Evolutionary conservation across 306 rosid genomes (phyloP).

Genomic region (Vigna hirtella): DNA sequence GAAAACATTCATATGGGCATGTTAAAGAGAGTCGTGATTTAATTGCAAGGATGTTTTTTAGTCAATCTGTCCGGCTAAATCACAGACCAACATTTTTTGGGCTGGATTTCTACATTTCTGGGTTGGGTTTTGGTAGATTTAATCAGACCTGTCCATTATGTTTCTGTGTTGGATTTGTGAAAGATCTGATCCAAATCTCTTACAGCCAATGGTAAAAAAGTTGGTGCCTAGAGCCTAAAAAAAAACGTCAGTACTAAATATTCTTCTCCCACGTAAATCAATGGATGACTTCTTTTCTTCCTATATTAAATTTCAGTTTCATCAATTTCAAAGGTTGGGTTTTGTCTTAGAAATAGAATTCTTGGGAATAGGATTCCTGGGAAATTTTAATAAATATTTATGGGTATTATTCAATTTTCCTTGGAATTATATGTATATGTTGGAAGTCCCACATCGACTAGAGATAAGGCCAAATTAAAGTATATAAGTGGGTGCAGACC

Average conservation of each 20-base stretch:
- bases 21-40: conserved; percentile 6
- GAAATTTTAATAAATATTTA: neutral
- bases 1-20: conserved; percentile 20
- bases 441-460: too few relatives aligned
- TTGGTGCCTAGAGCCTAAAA: neutral
- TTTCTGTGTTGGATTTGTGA: conserved; percentile 24
- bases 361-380: neutral
- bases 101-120: conserved; percentile 22
- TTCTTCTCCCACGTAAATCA: conserved; percentile 3
- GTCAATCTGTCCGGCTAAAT: neutral
- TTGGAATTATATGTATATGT: too few relatives aligned
- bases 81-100: neutral
- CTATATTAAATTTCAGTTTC: neutral
- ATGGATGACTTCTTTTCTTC: neutral
- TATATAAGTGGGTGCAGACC: too few relatives aligned
- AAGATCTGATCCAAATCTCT: neutral
- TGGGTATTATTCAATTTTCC: neutral
- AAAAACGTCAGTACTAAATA: conserved; percentile 10
- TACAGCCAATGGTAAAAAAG: neutral
- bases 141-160: neutral
- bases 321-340: conserved; percentile 21
- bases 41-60: conserved; percentile 25
- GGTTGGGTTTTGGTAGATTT: conserved; percentile 22
- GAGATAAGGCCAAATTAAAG: too few relatives aligned
- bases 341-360: neutral